phyloP scores from a whole-genome alignment of 805 yeast species.

The Yamadazyma akitaensis region DNA sequence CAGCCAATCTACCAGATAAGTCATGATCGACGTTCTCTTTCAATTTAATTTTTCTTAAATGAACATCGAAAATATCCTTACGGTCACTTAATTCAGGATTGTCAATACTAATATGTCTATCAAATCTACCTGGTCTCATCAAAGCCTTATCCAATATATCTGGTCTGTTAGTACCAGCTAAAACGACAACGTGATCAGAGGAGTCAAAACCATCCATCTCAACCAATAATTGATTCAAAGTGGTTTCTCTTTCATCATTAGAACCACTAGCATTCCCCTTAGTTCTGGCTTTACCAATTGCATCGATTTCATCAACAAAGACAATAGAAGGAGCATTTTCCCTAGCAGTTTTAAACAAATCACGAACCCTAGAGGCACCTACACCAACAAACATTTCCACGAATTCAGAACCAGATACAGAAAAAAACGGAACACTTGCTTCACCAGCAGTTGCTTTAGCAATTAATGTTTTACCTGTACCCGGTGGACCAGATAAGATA shows the following conservation, averaged over 20 bases:
- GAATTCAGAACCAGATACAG: conserved; percentile 91
- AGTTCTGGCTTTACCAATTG: conserved; percentile 83
- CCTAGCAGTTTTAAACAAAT: conserved; percentile 84
- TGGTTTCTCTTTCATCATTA: conserved; percentile 91
- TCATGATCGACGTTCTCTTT: conserved; percentile 38
- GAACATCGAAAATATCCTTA: conserved; percentile 80
- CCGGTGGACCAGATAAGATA: conserved; percentile 91
- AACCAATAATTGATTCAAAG: conserved; percentile 85
- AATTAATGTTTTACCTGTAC: conserved; percentile 90
- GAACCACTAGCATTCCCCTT: conserved; percentile 68
- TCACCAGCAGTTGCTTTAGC: conserved; percentile 98
- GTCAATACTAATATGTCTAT: conserved; percentile 82
- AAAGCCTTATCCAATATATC: conserved; percentile 88
- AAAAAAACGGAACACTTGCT: conserved; percentile 89
- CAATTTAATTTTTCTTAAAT: conserved; percentile 58
- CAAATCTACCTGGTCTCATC: conserved; percentile 93
- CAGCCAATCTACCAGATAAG: conserved; percentile 80
- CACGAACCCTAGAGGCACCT: conserved; percentile 93
- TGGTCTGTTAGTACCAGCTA: conserved; percentile 93
- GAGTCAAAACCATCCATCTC: conserved; percentile 94
- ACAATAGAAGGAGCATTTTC: conserved; percentile 88
- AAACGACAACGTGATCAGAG: conserved; percentile 86
- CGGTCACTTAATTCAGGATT: conserved; percentile 88
- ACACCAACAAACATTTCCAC: conserved; percentile 98
- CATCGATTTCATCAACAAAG: conserved; percentile 93